Evolutionary conservation across 805 yeast genomes (phyloP).

Genomic region (Kockiozyma suomiensis): DNA sequence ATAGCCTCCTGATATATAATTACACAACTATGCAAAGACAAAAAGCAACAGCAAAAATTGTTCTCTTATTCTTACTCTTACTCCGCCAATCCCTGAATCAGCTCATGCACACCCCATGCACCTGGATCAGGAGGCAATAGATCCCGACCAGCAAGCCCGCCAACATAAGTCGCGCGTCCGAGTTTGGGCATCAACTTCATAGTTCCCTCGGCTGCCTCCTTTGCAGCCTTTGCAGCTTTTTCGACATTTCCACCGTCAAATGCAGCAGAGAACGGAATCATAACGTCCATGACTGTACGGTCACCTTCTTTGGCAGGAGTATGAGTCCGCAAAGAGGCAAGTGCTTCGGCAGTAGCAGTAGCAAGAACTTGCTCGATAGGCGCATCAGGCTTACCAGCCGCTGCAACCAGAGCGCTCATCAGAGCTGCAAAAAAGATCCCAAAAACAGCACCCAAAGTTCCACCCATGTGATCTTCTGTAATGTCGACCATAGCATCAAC

Average conservation of each 20-base stretch:
- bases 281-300: constrained; percentile 83
- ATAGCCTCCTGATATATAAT: no score
- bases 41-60: no score
- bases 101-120: constrained; percentile 78
- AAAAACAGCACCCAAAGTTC: constrained; percentile 93
- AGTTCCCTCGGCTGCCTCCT: constrained; percentile 84
- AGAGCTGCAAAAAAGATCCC: constrained; percentile 82
- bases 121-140: constrained; percentile 81
- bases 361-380: constrained; percentile 6
- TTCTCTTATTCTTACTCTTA: no score
- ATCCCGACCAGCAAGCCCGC: constrained; percentile 40
- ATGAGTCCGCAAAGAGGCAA: constrained; percentile 75
- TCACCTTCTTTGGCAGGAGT: constrained; percentile 89
- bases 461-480: constrained; percentile 70
- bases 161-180: constrained; percentile 90
- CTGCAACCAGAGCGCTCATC: constrained; percentile 42
- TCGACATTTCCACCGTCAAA: constrained; percentile 47
- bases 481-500: constrained; percentile 74
- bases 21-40: no score
- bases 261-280: constrained; percentile 79
- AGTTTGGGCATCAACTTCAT: constrained; percentile 76
- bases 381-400: not conserved
- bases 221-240: constrained; percentile 63
- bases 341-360: constrained; percentile 49
- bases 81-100: constrained; percentile 49